A percentile compares a stretch with the other conserved stretches of the same genome.
Evolutionary conservation across 2,329 filamentous ascomycete genomes (phyloP).

Genomic region (Fusarium penzigii): DNA sequence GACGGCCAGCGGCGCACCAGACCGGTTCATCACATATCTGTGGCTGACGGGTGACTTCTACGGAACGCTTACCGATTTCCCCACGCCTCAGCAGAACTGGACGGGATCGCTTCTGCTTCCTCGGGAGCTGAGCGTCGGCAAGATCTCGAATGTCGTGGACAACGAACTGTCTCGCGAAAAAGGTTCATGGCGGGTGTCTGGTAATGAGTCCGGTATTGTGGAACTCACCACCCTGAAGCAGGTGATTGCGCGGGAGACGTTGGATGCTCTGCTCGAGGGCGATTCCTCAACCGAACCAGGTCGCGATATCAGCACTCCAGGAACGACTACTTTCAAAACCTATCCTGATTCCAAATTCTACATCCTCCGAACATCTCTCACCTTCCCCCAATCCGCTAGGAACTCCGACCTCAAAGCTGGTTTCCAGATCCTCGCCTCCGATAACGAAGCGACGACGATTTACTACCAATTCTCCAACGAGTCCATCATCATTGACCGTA

Average conservation of each 20-base stretch:
- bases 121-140: conserved; percentile 42
- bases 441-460: conserved; percentile 41
- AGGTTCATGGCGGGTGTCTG: conserved; percentile 40
- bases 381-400: conserved; percentile 38
- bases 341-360: conserved; percentile 38
- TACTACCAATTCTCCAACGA: conserved; percentile 49
- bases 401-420: conserved; percentile 39
- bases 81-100: conserved; percentile 45
- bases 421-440: conserved; percentile 42
- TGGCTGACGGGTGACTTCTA: conserved; percentile 47
- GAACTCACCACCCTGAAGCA: conserved; percentile 41
- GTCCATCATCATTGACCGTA: conserved; percentile 42
- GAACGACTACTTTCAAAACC: conserved; percentile 9
- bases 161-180: conserved; percentile 40
- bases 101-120: conserved; percentile 44
- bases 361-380: conserved; percentile 38
- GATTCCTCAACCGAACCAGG: conserved; percentile 24
- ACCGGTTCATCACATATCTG: conserved; percentile 43
- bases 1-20: conserved; percentile 38
- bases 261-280: conserved; percentile 33
- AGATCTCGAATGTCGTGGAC: conserved; percentile 41
- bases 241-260: conserved; percentile 39
- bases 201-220: conserved; percentile 33
- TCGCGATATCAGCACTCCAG: conserved; percentile 20
- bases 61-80: conserved; percentile 37